Evolutionary conservation across 2,329 filamentous ascomycete genomes (phyloP), one percentile per base, ranked within the genome.

Genomic region (Alternaria sp.): DNA sequence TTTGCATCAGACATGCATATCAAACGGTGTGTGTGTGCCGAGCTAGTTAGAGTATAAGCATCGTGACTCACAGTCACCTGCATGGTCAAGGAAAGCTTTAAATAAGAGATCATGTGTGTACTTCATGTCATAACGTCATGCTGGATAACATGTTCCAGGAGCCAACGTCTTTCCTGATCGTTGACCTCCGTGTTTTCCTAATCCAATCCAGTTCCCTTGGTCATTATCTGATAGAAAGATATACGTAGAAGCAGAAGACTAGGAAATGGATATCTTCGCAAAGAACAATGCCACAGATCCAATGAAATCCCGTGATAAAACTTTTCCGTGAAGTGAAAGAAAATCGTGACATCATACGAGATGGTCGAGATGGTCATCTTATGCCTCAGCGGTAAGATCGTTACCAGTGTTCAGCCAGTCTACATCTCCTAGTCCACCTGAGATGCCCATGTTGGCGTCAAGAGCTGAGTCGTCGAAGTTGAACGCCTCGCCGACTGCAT

Each of bases 401-500:
- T 69, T 65, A 15, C 59, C 64, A 10, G 56, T 49, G 13, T 49
- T 54, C 13, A 74, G 54, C 71, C 71, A 74, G 30, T 73, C 70
- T 6, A 68, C 54, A 17, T 62, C 60, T 13, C 49, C 69, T 62
- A 73, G 23, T 66, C 67, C 7, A 60, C 63, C 15, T 67, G 65
- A 17, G 56, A 45, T 28, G 7, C 52, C 50, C 44, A 65, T 59
- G 25, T 61, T 62, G 13, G 47, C 52, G 11, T 76, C 73, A 6
- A 78, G 49, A 36, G 61, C 64, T 3, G 62, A 52, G 13, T 78
- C 77, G 25, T 79, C 75, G 32, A 78, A 78, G 43, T 65, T 75
- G 55, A 78, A 80, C 10, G 75, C 67, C 68, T 80, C 79, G 46
- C 77, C 79, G 47, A 80, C 77, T 4, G 73, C 79, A 61, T 81